Evolutionary conservation across 2,329 filamentous ascomycete species (phyloP), one percentile per base, ranked within the genome.

Genomic region (Botrytis porri): DNA sequence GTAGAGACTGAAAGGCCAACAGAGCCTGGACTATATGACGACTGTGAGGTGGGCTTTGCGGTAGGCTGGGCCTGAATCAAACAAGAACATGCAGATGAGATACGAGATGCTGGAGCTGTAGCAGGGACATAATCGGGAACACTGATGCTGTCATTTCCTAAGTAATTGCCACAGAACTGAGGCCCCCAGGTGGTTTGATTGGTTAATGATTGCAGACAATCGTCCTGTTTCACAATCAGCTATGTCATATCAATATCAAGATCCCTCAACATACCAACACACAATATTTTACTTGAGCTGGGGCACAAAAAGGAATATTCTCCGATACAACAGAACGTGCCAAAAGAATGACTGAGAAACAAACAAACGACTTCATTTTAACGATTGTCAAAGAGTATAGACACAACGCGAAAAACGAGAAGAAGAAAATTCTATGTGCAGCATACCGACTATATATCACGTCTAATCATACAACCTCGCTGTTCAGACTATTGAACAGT

Each of bases 61-160:
- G 66, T 69, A 32, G 66, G 22, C 35, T 54, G 51, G 22, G 37
- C 66, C 18, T 59, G 51, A 25, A 69, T 43, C 8, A 69, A 59
- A 59, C 66, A 69, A 43, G 66, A 57, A 18, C 66, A 69, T 18
- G 66, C 66, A 25, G 51, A 69, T 32, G 66, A 69, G 25, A 59
- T 43, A 22, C n/a, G 18, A 69, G 51, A 57, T 57, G 51, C 51
- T 69, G 16, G 29, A 57, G 37, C 37, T 35, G 51, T 10, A 16
- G 66, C 18, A 12, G 66, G 66, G 0, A 69, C 10, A 69, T 69
- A 60, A 16, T 25, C 12, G 9, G 66, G 66, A 57, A 69, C 16
- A 59, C 9, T 60, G 25, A 43, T 69, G 32, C 66, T 41, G n/a
- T 60, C 66, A 69, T 69, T n/a, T 14, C 60, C 37, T 9, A 69